These are phyloP conservation scores for Ocimum tenuiflorum DNA, from an alignment of 257 asterid species.

Conservation along the genomic window DNA sequence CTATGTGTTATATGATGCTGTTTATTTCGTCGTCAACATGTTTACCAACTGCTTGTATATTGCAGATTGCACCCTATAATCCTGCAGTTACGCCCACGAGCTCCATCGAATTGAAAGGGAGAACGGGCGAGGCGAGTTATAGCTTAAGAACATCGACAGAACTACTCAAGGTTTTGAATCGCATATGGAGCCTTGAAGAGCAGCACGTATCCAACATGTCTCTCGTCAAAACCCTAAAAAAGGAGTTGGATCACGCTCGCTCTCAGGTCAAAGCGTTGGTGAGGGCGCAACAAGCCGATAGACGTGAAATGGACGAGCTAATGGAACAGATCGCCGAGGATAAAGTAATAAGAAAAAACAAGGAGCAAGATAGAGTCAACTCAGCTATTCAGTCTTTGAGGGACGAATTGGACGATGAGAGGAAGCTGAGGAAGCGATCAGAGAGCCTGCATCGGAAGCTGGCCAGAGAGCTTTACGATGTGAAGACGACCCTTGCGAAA, in stretches of 20 bases:
- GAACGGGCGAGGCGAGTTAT: slow-evolving; percentile 49
- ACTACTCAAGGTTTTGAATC: slow-evolving; percentile 75
- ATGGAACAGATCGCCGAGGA: slow-evolving; percentile 71
- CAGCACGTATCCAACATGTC: slow-evolving; percentile 71
- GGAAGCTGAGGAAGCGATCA: slow-evolving; percentile 73
- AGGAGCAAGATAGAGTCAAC: slow-evolving; percentile 64
- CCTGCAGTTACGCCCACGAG: slow-evolving; percentile 73
- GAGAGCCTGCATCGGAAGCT: slow-evolving; percentile 75
- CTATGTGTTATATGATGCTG: too few species aligned
- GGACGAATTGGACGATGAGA: slow-evolving; percentile 77
- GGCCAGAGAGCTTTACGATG: slow-evolving; percentile 64
- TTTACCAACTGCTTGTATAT: not conserved
- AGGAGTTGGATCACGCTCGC: slow-evolving; percentile 67
- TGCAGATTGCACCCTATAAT: slow-evolving; percentile 79
- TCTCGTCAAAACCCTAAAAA: slow-evolving; percentile 61
- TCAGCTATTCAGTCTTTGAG: slow-evolving; percentile 59
- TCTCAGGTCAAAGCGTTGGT: slow-evolving; percentile 54
- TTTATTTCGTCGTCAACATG: not conserved
- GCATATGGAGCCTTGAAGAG: slow-evolving; percentile 94
- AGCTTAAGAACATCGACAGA: slow-evolving; percentile 78
- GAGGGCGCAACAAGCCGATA: slow-evolving; percentile 57
- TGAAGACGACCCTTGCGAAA: slow-evolving; percentile 43
- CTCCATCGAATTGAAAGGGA: slow-evolving; percentile 62
- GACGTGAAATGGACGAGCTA: slow-evolving; percentile 60
- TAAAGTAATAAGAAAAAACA: slow-evolving; percentile 47